Base-by-base conservation (phyloP, 257 asterid species). In the Solanum corneliomulleri region DNA sequence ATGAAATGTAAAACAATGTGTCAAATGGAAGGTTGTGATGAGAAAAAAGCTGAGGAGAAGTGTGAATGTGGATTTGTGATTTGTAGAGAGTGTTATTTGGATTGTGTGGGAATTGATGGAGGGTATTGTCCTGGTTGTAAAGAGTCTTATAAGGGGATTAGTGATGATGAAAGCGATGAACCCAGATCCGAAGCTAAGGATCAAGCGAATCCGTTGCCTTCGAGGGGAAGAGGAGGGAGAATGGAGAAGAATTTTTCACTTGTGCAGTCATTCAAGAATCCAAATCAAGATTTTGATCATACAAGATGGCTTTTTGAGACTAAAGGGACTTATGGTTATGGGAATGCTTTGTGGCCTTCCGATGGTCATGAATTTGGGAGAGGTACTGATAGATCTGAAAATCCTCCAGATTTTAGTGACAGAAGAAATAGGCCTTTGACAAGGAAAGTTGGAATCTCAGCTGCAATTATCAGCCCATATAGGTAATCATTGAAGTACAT, bases 311-410 rank as follows among this genome's bases (percentile, higher is more conserved):
- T 96, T 86, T 96, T 96, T 41, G 98, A 96, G 91, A 96, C 99
- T 1, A 95, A 95, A 85, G 99, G 99, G 83, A 96, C 99, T 11
- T 96, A 95, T n/a, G 99, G 99, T 8, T 96, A 96, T 88, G 99
- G 99, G 16, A 96, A 95, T 88, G 98, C 98, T 49, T 87, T 94
- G 83, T 96, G 98, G 99, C 98, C 98, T 2, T 92, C 94, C 64
- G 98, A 94, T 10, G 98, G 93, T 1, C 91, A 91, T 44, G 94
- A 88, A 87, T 88, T 85, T 41, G 97, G 96, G 23, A 86, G 91
- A 88, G 98, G 94, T 29, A 88, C 83, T 39, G 97, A 94, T 29
- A 90, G 94, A 49, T 91, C 91, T 76, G 90, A 91, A 66, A 93
- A 86, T 20, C 96, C 97, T 11, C 99, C 98, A 0, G 98, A 94